Evolutionary conservation across 352 stramenopile genomes (phyloP).

Genomic region (Phytophthora citrophthora): DNA sequence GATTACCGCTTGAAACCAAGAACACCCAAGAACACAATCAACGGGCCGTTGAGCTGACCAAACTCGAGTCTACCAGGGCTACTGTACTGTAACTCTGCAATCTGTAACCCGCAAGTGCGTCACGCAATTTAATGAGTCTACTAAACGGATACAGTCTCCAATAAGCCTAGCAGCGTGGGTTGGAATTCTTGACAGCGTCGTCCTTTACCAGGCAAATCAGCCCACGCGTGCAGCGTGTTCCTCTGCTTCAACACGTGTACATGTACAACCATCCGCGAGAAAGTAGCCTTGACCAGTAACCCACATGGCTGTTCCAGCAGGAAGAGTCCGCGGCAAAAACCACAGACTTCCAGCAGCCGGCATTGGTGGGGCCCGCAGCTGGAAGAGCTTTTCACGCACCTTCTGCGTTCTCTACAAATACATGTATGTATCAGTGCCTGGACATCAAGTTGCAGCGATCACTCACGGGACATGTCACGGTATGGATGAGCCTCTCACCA

Average conservation of each 20-base stretch:
- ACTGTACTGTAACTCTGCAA: too few species aligned
- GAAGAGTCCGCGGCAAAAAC: not conserved
- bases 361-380: conserved; percentile 6
- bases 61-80: too few species aligned
- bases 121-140: too few species aligned
- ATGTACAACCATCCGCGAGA: conserved; percentile 11
- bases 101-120: too few species aligned
- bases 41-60: too few species aligned
- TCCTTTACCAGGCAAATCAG: conserved; percentile 13
- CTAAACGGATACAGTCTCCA: too few species aligned
- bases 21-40: too few species aligned
- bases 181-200: conserved; percentile 8
- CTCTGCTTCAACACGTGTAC: conserved; percentile 7
- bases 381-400: not conserved
- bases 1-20: too few species aligned
- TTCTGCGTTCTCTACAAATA: not conserved
- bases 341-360: conserved; percentile 15
- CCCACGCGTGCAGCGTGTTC: conserved; percentile 17
- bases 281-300: not conserved
- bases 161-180: too few species aligned
- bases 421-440: too few species aligned
- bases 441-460: not conserved
- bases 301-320: not conserved
- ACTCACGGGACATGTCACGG: conserved; percentile 1
- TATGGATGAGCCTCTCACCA: not conserved